Percentiles rank a stretch among this genome's conserved stretches.
These are phyloP conservation scores for Aspergillus bertholletiae DNA, from an alignment of 495 filamentous ascomycete genomes.

Conservation along the genomic window DNA sequence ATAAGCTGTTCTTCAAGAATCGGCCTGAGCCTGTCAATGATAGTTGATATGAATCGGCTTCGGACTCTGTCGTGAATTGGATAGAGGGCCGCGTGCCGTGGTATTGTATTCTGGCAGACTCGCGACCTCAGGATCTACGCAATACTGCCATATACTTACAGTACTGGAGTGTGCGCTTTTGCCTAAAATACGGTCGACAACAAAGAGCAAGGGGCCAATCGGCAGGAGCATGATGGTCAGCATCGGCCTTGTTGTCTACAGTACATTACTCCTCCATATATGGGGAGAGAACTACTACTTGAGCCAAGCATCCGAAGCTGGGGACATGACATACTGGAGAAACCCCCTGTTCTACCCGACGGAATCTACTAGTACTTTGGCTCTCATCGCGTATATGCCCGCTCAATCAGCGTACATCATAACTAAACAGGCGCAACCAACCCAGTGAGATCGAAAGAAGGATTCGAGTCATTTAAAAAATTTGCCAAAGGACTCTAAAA, in stretches of 20 bases:
- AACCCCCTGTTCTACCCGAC: conserved; percentile 32
- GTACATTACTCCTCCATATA: conserved; percentile 75
- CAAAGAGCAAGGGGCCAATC: neutral
- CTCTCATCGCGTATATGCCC: neutral
- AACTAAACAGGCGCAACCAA: conserved; percentile 61
- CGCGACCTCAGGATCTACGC: neutral
- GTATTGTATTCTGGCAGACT: neutral
- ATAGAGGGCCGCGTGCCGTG: neutral
- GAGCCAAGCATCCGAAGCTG: no score
- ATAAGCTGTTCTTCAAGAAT: conserved; percentile 81
- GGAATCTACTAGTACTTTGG: neutral
- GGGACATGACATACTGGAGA: conserved; percentile 61
- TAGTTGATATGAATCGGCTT: conserved; percentile 15
- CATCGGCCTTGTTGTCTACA: conserved; percentile 29
- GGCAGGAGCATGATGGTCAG: neutral
- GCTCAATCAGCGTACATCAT: neutral
- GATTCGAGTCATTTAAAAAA: no score
- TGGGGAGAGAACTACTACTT: conserved; percentile 67
- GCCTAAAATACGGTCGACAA: neutral
- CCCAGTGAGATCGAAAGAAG: no score
- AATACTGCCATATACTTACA: neutral
- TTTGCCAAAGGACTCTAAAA: no score
- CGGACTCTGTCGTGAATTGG: neutral
- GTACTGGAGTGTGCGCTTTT: neutral
- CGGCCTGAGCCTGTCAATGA: conserved; percentile 81